These are phyloP conservation scores for Talaromyces trachyspermus DNA, from an alignment of 495 filamentous ascomycete genomes.

Conservation along the genomic window DNA sequence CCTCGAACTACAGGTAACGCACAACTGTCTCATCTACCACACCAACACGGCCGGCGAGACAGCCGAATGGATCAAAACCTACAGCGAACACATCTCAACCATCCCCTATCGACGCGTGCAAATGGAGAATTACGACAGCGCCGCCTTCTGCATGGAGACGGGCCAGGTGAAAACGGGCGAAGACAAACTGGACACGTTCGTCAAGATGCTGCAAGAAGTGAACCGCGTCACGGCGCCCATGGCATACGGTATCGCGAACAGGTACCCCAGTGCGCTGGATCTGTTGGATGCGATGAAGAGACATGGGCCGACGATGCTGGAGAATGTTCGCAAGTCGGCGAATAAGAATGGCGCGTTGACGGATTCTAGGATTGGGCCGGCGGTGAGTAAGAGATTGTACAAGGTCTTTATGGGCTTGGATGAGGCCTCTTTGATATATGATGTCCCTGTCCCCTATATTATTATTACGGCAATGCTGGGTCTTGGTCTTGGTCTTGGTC, in stretches of 20 bases:
- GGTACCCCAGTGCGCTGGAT: slow-evolving; percentile 51
- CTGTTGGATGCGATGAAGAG: slow-evolving; percentile 52
- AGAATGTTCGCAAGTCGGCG: slow-evolving; percentile 58
- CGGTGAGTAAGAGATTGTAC: slow-evolving; percentile 63
- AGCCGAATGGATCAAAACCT: slow-evolving; percentile 68
- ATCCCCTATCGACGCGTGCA: slow-evolving; percentile 58
- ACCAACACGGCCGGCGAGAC: slow-evolving; percentile 55
- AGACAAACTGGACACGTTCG: slow-evolving; percentile 59
- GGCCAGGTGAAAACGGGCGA: slow-evolving; percentile 74
- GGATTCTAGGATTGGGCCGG: slow-evolving; percentile 57
- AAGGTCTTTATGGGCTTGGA: slow-evolving; percentile 69
- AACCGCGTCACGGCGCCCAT: slow-evolving; percentile 63
- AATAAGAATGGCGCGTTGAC: slow-evolving; percentile 62
- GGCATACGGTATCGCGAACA: slow-evolving; percentile 59
- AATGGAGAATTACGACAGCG: slow-evolving; percentile 38
- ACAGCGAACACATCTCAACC: slow-evolving; percentile 75
- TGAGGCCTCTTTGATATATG: slow-evolving; percentile 59
- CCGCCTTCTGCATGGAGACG: slow-evolving; percentile 74
- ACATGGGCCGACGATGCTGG: slow-evolving; percentile 52
- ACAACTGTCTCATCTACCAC: slow-evolving; percentile 65
- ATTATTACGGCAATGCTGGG: too few species aligned
- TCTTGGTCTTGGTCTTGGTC: too few species aligned
- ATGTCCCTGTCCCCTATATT: slow-evolving; percentile 10
- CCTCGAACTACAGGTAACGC: slow-evolving; percentile 60
- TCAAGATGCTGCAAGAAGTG: slow-evolving; percentile 74